Conservation (phyloP, 371 early-diverging fungal genomes). For the Apophysomyces variabilis region DNA sequence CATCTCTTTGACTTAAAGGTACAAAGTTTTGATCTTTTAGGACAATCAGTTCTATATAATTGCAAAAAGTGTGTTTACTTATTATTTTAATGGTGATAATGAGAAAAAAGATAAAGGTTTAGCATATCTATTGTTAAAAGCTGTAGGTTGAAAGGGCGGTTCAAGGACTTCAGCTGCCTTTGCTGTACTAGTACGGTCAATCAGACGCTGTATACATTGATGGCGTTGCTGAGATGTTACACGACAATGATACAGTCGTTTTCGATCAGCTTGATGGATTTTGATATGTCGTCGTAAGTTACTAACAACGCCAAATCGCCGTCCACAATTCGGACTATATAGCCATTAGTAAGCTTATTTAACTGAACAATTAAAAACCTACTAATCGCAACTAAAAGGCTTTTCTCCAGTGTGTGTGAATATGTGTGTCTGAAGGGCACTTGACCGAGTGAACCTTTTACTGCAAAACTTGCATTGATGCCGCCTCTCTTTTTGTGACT, state of each 20-base stretch:
- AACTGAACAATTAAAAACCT: background rate
- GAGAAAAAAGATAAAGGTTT: too few species aligned
- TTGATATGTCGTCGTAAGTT: slow-evolving; percentile 49
- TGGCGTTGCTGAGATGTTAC: slow-evolving; percentile 32
- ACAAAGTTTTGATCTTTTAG: too few species aligned
- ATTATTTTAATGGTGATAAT: too few species aligned
- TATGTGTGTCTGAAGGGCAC: slow-evolving; percentile 18
- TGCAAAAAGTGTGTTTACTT: too few species aligned
- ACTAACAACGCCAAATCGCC: slow-evolving; percentile 45
- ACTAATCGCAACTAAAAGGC: slow-evolving; percentile 23
- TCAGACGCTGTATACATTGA: slow-evolving; percentile 30
- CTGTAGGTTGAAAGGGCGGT: slow-evolving; percentile 12
- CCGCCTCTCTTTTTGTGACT: slow-evolving; percentile 8
- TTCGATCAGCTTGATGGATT: slow-evolving; percentile 30
- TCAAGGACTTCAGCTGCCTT: slow-evolving; percentile 9
- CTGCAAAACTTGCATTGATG: slow-evolving; percentile 20
- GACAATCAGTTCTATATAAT: too few species aligned
- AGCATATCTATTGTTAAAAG: too few species aligned
- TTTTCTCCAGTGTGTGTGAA: slow-evolving; percentile 27
- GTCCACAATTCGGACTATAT: slow-evolving; percentile 40
- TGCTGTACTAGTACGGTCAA: slow-evolving; percentile 23
- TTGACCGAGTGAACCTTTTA: slow-evolving; percentile 19
- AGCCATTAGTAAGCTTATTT: too few species aligned
- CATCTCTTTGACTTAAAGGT: background rate
- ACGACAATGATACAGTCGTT: slow-evolving; percentile 6